Conservation (phyloP, 2,329 filamentous ascomycete genomes). For the Coniella lustricola region DNA sequence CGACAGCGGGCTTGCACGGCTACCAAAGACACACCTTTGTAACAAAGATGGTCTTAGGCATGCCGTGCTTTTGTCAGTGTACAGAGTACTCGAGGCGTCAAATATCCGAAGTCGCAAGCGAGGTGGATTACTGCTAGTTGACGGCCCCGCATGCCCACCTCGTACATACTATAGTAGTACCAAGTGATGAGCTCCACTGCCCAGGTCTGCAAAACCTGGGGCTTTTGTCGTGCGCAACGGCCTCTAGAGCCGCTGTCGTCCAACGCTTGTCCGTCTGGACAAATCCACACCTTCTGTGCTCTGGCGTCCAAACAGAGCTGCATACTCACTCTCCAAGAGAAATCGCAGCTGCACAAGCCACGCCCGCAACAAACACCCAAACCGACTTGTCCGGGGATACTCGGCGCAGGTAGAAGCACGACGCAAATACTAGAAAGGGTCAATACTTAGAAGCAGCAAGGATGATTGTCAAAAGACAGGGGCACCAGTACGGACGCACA, state of each 20-base stretch:
- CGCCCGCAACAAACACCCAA: too few relatives aligned
- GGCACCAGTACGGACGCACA: too few relatives aligned
- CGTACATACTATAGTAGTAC: neutral
- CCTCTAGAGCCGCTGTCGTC: neutral
- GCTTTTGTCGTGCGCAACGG: neutral
- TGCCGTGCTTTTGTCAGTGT: neutral
- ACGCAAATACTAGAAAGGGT: neutral
- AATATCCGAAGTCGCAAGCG: slow-evolving; percentile 9
- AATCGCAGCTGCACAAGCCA: too few relatives aligned
- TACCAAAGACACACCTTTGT: neutral
- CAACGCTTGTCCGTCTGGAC: neutral
- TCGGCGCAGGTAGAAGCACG: too few relatives aligned
- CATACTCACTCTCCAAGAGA: neutral
- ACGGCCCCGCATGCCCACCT: slow-evolving; percentile 8
- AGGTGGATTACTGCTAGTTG: slow-evolving; percentile 1
- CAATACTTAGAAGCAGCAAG: too few relatives aligned
- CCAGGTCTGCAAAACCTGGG: slow-evolving; percentile 4
- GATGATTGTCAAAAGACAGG: neutral
- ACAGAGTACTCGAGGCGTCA: slow-evolving; percentile 1
- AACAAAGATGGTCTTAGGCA: neutral
- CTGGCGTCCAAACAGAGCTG: neutral
- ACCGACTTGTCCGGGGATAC: too few relatives aligned
- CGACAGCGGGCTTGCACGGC: too few relatives aligned
- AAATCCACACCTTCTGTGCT: neutral
- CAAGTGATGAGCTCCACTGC: slow-evolving; percentile 1